A percentile compares a stretch with the other conserved stretches of the same genome.
Evolutionary conservation across 2,329 filamentous ascomycete genomes (phyloP).

Genomic region (Hymenoscyphus albidus): DNA sequence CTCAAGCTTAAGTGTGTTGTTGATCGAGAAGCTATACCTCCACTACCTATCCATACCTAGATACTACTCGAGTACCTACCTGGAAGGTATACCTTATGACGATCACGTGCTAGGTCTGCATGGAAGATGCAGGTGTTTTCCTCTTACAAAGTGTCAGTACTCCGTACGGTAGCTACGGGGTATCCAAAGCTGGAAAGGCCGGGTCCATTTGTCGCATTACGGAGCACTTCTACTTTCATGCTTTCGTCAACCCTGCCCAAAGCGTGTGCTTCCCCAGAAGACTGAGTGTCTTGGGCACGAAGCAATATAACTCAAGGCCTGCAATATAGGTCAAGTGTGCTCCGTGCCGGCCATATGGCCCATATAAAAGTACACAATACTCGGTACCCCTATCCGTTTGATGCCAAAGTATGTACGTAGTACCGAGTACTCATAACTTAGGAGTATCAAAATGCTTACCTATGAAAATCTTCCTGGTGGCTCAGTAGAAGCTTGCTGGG

Average conservation of each 20-base stretch:
- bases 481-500: slow-evolving; percentile 19
- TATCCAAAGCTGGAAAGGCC: background rate
- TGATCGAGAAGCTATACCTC: too few species aligned
- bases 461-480: slow-evolving; percentile 14
- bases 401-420: background rate
- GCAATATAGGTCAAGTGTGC: too few species aligned
- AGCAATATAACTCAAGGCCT: background rate
- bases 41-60: too few species aligned
- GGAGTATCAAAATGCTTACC: background rate
- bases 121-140: background rate
- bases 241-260: too few species aligned
- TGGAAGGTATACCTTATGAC: background rate
- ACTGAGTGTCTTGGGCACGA: background rate
- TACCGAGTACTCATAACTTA: too few species aligned
- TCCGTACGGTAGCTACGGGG: too few species aligned
- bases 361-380: too few species aligned
- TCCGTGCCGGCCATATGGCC: too few species aligned
- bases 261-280: background rate
- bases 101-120: background rate
- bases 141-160: too few species aligned
- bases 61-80: background rate
- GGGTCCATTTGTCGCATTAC: background rate
- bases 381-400: too few species aligned
- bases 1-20: too few species aligned
- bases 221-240: background rate